Conservation (phyloP, 352 stramenopile genomes). For the Phytophthora pseudosyringae region DNA sequence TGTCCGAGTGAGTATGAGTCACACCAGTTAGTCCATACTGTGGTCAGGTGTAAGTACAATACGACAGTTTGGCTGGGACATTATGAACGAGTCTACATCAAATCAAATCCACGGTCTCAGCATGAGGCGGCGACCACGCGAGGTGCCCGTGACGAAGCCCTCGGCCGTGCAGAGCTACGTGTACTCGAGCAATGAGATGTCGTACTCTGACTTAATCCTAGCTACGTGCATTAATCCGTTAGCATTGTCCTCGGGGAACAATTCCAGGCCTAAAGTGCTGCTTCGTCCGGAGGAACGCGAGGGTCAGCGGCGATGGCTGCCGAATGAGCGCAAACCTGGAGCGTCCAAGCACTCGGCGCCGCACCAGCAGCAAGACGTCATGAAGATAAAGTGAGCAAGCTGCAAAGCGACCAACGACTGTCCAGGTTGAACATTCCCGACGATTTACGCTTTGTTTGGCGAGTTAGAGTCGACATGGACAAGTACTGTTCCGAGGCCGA, state of each 20-base stretch:
- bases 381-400: constrained; percentile 31
- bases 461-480: constrained; percentile 40
- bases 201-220: background rate
- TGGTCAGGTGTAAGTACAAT: background rate
- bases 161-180: constrained; percentile 64
- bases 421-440: constrained; percentile 9
- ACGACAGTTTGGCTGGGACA: constrained; percentile 1
- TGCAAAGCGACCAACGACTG: background rate
- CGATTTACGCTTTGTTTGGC: background rate
- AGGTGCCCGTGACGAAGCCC: constrained; percentile 64
- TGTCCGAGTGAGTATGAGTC: constrained; percentile 11
- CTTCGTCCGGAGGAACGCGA: constrained; percentile 32
- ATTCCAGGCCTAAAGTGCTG: constrained; percentile 27
- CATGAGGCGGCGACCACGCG: constrained; percentile 43
- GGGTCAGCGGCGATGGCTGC: constrained; percentile 47
- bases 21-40: background rate
- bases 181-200: constrained; percentile 23
- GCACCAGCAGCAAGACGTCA: constrained; percentile 30
- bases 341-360: constrained; percentile 58
- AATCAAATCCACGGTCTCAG: constrained; percentile 8
- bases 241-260: background rate
- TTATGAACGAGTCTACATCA: constrained; percentile 1
- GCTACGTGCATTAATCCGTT: background rate
- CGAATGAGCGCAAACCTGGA: constrained; percentile 52
- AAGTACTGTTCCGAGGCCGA: constrained; percentile 43